Evolutionary conservation across 139 green algal genomes (phyloP).

Genomic region (Coccomyxa sp.): DNA sequence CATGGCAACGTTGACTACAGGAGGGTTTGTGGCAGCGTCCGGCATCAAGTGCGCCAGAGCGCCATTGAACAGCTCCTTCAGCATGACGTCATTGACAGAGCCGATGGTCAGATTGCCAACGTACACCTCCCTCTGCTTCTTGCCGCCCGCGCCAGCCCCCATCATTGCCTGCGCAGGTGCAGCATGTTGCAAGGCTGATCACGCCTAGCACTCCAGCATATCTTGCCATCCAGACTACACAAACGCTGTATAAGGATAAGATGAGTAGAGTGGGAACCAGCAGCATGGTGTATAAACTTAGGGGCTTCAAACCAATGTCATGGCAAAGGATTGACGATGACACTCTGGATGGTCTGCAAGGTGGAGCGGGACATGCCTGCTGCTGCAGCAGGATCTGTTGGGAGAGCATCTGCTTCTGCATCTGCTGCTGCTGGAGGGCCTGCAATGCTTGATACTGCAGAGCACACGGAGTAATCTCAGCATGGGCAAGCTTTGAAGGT

Average conservation of each 20-base stretch:
- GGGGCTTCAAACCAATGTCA: too few species aligned
- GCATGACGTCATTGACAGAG: slow-evolving; percentile 58
- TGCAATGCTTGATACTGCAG: slow-evolving; percentile 32
- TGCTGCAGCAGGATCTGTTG: slow-evolving; percentile 46
- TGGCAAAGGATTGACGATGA: too few species aligned
- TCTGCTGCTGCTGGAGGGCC: slow-evolving; percentile 42
- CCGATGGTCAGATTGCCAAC: slow-evolving; percentile 87
- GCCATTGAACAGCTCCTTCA: slow-evolving; percentile 85
- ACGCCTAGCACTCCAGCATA: too few species aligned
- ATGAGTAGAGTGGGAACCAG: too few species aligned
- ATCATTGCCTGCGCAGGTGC: neutral
- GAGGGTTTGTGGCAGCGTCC: slow-evolving; percentile 65
- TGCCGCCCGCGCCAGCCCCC: slow-evolving; percentile 11
- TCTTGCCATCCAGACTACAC: too few species aligned
- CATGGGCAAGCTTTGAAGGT: too few species aligned
- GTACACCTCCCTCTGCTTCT: slow-evolving; percentile 81
- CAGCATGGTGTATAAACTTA: too few species aligned
- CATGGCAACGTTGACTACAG: slow-evolving; percentile 68
- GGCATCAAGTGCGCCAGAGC: slow-evolving; percentile 48
- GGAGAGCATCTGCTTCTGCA: slow-evolving; percentile 53
- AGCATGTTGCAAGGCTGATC: slow-evolving; percentile 4
- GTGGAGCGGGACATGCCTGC: too few species aligned
- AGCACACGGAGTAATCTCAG: too few species aligned
- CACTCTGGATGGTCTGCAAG: too few species aligned
- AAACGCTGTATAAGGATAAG: too few species aligned